Conservation (phyloP, 345 rosid genomes). For the Arabis alpina region DNA sequence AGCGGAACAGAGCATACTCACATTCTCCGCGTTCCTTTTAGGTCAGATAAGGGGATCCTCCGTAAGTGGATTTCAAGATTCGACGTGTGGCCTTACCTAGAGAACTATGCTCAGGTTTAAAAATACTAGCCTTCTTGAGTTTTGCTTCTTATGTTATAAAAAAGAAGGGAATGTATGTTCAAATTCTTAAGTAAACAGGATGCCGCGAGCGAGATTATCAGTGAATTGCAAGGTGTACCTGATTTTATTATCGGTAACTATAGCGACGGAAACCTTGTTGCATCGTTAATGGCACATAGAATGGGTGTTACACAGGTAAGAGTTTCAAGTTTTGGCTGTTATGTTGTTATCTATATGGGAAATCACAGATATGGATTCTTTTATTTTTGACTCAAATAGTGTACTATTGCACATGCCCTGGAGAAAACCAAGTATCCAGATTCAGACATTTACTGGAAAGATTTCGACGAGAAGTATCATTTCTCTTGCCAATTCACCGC, state of each 20-base stretch:
- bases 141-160: background rate
- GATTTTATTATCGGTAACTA: conserved; percentile 97
- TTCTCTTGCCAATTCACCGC: conserved; percentile 99
- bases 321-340: background rate
- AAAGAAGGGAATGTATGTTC: background rate
- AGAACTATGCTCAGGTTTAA: conserved; percentile 82
- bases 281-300: conserved; percentile 84
- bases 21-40: conserved; percentile 89
- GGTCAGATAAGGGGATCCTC: conserved; percentile 86
- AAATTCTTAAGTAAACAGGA: conserved; percentile 52
- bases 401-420: conserved; percentile 98
- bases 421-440: conserved; percentile 99
- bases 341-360: conserved; percentile 9
- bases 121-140: background rate
- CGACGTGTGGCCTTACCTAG: conserved; percentile 97
- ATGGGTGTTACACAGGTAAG: conserved; percentile 95
- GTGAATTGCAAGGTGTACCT: conserved; percentile 85
- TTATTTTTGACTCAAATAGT: conserved; percentile 55
- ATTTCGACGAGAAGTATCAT: conserved; percentile 88
- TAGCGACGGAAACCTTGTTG: conserved; percentile 98
- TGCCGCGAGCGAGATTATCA: conserved; percentile 82
- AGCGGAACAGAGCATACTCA: conserved; percentile 85
- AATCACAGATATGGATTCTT: conserved; percentile 15
- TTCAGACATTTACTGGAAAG: conserved; percentile 97
- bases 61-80: conserved; percentile 97